Percentiles rank a stretch among this genome's conserved stretches.
Evolutionary conservation across 1,284 basidiomycete genomes (phyloP).

Genomic region (Anthracocystis setariae): DNA sequence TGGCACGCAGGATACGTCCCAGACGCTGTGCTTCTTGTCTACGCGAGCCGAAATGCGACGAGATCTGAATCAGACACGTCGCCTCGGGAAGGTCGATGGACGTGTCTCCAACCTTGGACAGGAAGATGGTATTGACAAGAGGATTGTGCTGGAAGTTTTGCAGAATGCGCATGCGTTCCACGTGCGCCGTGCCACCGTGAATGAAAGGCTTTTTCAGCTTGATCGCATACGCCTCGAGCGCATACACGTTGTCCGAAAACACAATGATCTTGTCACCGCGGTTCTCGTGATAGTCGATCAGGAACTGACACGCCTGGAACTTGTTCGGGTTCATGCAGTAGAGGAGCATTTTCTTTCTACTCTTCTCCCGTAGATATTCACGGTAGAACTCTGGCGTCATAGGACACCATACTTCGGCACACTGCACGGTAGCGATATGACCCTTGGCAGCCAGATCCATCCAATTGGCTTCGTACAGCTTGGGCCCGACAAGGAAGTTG

Average conservation of each 20-base stretch:
- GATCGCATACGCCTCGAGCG: constrained; percentile 95
- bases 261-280: constrained; percentile 99
- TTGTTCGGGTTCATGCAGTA: constrained; percentile 99
- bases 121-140: constrained; percentile 93
- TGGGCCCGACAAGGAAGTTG: constrained; percentile 99
- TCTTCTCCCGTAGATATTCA: constrained; percentile 92
- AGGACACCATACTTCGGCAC: constrained; percentile 98
- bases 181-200: constrained; percentile 94
- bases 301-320: constrained; percentile 98
- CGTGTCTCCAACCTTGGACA: constrained; percentile 99
- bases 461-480: constrained; percentile 99
- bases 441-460: constrained; percentile 99
- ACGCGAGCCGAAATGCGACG: constrained; percentile 98
- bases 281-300: constrained; percentile 97
- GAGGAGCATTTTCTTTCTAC: constrained; percentile 91
- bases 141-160: constrained; percentile 97
- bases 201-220: constrained; percentile 95
- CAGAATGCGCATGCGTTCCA: constrained; percentile 93
- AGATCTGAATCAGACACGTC: constrained; percentile 98
- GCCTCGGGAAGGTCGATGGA: constrained; percentile 99
- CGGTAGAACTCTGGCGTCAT: constrained; percentile 99
- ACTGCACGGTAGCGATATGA: constrained; percentile 97
- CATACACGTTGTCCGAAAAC: constrained; percentile 98
- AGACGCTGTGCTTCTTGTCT: constrained; percentile 97
- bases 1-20: constrained; percentile 92